Conservation (phyloP, 345 rosid species). For the Pistacia vera region DNA sequence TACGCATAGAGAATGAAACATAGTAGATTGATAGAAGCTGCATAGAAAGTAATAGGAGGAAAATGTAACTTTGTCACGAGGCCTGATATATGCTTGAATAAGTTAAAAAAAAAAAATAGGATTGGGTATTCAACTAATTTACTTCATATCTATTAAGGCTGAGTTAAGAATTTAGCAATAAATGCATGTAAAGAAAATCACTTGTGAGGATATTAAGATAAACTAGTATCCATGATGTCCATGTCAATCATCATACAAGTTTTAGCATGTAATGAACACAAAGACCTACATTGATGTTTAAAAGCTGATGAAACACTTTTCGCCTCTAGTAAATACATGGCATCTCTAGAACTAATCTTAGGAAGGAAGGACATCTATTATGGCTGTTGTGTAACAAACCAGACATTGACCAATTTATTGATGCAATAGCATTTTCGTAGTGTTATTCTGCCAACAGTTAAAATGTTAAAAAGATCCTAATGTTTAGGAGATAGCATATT, state of each 20-base stretch:
- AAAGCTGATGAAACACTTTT: neutral
- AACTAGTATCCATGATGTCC: neutral
- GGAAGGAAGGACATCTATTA: neutral
- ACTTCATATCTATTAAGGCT: neutral
- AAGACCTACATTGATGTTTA: neutral
- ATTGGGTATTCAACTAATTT: neutral
- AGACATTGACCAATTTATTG: neutral
- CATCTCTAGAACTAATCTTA: neutral
- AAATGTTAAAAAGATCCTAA: no score
- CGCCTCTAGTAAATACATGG: neutral
- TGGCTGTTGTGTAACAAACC: neutral
- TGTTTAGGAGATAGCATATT: no score
- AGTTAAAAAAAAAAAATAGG: neutral
- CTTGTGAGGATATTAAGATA: neutral
- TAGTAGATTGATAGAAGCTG: neutral
- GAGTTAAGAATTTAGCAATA: neutral
- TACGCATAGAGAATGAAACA: neutral
- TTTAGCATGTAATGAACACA: neutral
- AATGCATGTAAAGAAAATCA: neutral
- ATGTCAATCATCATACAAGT: neutral
- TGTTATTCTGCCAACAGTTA: no score
- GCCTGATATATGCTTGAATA: neutral
- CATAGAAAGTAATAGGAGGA: neutral
- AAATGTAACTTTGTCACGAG: neutral
- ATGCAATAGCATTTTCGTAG: no score